phyloP scores from a whole-genome alignment of 1,139 yeast genomes.

The Scheffersomyces titani region DNA sequence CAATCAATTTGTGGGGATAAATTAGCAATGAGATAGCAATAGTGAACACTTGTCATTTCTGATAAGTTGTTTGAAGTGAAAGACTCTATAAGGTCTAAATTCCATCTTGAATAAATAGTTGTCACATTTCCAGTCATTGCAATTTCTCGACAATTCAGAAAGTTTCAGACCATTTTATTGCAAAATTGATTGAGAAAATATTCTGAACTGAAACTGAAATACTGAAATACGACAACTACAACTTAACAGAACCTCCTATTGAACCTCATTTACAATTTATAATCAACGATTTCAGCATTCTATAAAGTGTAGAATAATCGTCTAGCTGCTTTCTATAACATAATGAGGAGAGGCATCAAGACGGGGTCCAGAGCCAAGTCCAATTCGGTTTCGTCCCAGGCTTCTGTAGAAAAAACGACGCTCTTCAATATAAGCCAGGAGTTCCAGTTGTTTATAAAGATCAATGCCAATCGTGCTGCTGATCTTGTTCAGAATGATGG shows the following conservation, averaged over 20 bases:
- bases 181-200: too few relatives aligned
- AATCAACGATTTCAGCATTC: neutral
- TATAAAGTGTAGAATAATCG: neutral
- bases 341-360: neutral
- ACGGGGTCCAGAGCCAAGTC: neutral
- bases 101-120: neutral
- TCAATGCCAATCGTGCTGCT: conserved; percentile 43
- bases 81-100: neutral
- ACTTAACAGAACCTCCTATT: neutral
- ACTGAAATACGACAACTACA: too few relatives aligned
- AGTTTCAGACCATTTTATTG: neutral
- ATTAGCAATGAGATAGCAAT: neutral
- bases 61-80: neutral
- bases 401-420: neutral
- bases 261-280: neutral
- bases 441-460: conserved; percentile 25
- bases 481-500: conserved; percentile 27
- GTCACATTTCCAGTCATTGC: neutral
- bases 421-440: neutral
- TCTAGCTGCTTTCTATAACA: neutral
- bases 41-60: neutral
- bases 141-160: neutral
- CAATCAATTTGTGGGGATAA: neutral
- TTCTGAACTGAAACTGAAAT: neutral
- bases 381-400: neutral